Conservation (phyloP, 1,284 basidiomycete genomes). For the Puccinia coronata region DNA sequence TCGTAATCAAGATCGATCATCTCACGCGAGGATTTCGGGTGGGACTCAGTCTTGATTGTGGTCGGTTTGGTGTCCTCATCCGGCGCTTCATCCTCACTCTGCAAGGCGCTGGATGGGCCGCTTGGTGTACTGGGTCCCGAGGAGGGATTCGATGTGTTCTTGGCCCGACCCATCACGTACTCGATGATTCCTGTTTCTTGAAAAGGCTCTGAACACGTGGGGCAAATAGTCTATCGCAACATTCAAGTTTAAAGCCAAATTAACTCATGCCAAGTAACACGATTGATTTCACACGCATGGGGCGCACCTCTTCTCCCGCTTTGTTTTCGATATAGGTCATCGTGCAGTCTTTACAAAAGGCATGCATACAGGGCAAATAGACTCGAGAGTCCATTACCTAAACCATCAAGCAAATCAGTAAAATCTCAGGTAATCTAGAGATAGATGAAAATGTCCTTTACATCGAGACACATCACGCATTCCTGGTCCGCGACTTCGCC, state of each 20-base stretch:
- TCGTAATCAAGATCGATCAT: conserved; percentile 15
- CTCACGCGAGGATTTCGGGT: not conserved
- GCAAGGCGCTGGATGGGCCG: not conserved
- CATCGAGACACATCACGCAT: conserved; percentile 45
- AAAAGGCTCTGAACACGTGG: conserved; percentile 15
- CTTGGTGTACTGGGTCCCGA: conserved; percentile 22
- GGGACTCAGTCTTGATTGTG: not conserved
- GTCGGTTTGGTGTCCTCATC: not conserved
- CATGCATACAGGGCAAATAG: conserved; percentile 46
- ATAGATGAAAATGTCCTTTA: not conserved
- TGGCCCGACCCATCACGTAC: conserved; percentile 35
- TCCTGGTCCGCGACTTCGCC: conserved; percentile 29
- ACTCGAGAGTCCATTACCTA: conserved; percentile 45
- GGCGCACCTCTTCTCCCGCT: conserved; percentile 40
- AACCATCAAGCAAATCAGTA: conserved; percentile 2
- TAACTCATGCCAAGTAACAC: too few species aligned
- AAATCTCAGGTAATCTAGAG: not conserved
- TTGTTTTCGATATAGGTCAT: conserved; percentile 43
- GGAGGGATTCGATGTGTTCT: conserved; percentile 2
- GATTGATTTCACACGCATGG: too few species aligned
- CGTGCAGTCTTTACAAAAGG: conserved; percentile 38
- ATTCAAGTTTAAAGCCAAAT: too few species aligned
- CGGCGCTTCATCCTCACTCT: conserved; percentile 35
- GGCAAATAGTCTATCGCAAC: conserved; percentile 38
- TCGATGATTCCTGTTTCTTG: conserved; percentile 36